These are phyloP conservation scores for Sarcocystis neurona DNA, from an alignment of 169 alveolate genomes.

Conservation along the genomic window DNA sequence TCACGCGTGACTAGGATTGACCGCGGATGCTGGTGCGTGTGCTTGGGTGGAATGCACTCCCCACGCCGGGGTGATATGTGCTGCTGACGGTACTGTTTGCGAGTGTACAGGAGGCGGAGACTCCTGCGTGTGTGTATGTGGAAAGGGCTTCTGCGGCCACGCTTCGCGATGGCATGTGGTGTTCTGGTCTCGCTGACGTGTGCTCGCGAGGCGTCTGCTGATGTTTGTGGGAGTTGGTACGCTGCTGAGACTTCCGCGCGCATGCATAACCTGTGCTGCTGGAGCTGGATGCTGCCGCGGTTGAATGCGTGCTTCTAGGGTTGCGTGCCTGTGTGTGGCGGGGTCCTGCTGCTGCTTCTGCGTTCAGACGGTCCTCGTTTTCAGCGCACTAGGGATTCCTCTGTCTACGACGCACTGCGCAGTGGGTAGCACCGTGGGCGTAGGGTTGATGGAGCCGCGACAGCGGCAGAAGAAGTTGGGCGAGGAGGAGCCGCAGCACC, in stretches of 20 bases:
- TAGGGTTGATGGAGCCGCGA: slow-evolving; percentile 76
- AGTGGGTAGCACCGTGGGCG: slow-evolving; percentile 84
- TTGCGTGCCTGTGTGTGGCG: not conserved
- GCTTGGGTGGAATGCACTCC: not conserved
- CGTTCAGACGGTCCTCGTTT: slow-evolving; percentile 74
- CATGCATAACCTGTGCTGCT: too few relatives aligned
- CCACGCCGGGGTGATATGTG: not conserved
- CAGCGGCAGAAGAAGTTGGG: not conserved
- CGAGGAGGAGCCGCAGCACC: not conserved
- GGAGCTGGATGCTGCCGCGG: too few relatives aligned
- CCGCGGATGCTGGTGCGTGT: not conserved
- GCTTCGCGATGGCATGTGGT: too few relatives aligned
- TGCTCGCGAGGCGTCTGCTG: too few relatives aligned
- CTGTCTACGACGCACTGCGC: slow-evolving; percentile 86
- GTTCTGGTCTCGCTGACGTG: too few relatives aligned
- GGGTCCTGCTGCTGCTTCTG: slow-evolving; percentile 23
- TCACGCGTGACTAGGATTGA: too few relatives aligned
- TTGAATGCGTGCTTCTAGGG: not conserved
- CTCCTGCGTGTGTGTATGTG: too few relatives aligned
- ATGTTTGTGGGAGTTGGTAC: too few relatives aligned
- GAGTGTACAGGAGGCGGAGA: too few relatives aligned
- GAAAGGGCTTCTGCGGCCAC: too few relatives aligned
- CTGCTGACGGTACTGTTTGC: too few relatives aligned
- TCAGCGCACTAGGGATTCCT: slow-evolving; percentile 82
- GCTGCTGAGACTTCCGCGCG: too few relatives aligned